Evolutionary conservation across 78 protist genomes (phyloP), one percentile per base, ranked within the genome.

Genomic region (Mastigamoeba balamuthi): DNA sequence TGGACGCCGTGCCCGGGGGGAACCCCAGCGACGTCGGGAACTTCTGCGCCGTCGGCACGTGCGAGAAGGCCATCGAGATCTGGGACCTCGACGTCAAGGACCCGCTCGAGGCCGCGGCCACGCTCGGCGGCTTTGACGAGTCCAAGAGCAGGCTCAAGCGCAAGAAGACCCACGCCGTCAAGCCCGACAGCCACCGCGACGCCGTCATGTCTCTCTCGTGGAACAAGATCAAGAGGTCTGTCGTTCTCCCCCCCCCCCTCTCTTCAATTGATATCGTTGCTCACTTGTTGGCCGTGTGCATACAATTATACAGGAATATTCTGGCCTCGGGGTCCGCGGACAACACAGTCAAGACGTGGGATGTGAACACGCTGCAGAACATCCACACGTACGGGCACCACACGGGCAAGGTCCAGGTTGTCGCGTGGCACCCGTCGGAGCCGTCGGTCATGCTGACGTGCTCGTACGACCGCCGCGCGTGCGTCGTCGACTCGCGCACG

Each of bases 11-110:
- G 3, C 10, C 74, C 2, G 3, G 66, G 6, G 74, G 64, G 42
- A 40, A 2, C 10, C 4, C 38, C 7, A 35, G 17, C 4, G 40
- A 4, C 37, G 72, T 66, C 36, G 90, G 91, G n/a, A 91, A 86
- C 58, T 77, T 82, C 35, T 83, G 78, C 2, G 95, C 94, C 9
- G 72, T 92, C n/a, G 93, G 92, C 73, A 88, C 94, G 8, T 90
- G 89, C 25, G 82, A 80, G 29, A 90, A 92, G 2, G 72, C 39
- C 0, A 92, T 92, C 29, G 94, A 92, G 42, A 72, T 92, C 40
- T 92, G 95, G 95, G 77, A 87, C 65, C 71, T 92, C 8, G 95
- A 92, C 76, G 68, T 91, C 4, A 37, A 86, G 2, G 92, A 87
- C 2, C 69, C 89, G 25, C 39, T 74, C 40, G 65, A 69, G 37